A percentile compares a stretch with the other conserved stretches of the same genome.
These are phyloP conservation scores for Chaetomium fimeti DNA, from an alignment of 495 filamentous ascomycete species.

Conservation along the genomic window DNA sequence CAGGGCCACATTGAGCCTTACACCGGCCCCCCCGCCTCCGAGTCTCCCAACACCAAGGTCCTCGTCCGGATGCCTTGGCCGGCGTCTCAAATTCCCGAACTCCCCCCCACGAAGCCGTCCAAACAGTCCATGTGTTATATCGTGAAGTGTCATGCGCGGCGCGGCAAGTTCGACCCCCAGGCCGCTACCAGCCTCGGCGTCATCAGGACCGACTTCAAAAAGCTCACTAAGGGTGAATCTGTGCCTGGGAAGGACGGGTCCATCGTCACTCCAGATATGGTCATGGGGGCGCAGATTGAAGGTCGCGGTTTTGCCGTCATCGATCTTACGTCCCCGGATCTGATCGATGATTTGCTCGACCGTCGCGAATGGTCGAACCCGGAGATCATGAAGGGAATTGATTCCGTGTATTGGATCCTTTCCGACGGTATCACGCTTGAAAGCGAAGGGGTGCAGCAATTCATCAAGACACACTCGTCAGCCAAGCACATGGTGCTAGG, in stretches of 20 bases:
- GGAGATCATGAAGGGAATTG: slow-evolving; percentile 63
- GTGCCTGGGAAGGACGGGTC: slow-evolving; percentile 55
- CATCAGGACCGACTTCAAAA: slow-evolving; percentile 48
- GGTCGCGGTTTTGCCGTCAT: slow-evolving; percentile 68
- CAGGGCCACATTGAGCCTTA: slow-evolving; percentile 67
- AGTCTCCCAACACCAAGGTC: slow-evolving; percentile 66
- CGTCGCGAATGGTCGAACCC: slow-evolving; percentile 71
- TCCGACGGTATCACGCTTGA: slow-evolving; percentile 59
- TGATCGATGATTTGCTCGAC: slow-evolving; percentile 63
- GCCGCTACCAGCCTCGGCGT: slow-evolving; percentile 63
- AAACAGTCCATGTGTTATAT: slow-evolving; percentile 79
- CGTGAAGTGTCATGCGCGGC: slow-evolving; percentile 65
- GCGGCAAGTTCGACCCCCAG: slow-evolving; percentile 74
- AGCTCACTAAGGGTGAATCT: slow-evolving; percentile 51
- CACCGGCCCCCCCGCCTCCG: slow-evolving; percentile 57
- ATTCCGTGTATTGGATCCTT: slow-evolving; percentile 77
- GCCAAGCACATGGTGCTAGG: slow-evolving; percentile 76
- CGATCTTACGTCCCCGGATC: slow-evolving; percentile 67
- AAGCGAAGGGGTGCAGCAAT: slow-evolving; percentile 60
- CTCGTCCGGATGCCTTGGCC: slow-evolving; percentile 82
- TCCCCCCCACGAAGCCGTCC: slow-evolving; percentile 66
- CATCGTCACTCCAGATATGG: slow-evolving; percentile 56
- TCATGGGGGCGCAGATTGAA: slow-evolving; percentile 39
- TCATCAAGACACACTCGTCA: slow-evolving; percentile 60
- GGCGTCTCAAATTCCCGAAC: slow-evolving; percentile 57